Conservation (phyloP, 2,329 filamentous ascomycete species). For the Cercospora sp. region DNA sequence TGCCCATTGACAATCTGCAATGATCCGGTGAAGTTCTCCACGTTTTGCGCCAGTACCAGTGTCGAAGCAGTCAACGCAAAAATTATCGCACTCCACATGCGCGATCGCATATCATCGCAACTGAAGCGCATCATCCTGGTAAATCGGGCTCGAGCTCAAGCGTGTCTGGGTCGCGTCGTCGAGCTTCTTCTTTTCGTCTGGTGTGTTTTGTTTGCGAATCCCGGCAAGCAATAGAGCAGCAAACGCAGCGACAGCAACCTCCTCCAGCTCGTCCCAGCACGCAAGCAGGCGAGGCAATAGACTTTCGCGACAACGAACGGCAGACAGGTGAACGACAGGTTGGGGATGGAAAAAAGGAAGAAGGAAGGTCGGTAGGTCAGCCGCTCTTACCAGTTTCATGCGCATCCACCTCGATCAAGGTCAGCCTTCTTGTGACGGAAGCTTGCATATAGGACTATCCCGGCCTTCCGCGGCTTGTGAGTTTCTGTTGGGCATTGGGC, state of each 20-base stretch:
- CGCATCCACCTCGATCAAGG: slow-evolving; percentile 16
- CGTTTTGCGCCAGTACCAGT: slow-evolving; percentile 20
- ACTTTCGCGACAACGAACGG: slow-evolving; percentile 3
- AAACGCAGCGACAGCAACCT: slow-evolving; percentile 1
- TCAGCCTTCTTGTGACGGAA: slow-evolving; percentile 19
- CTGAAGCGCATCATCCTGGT: slow-evolving; percentile 12
- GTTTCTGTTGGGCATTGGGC: slow-evolving; percentile 1
- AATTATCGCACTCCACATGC: slow-evolving; percentile 16
- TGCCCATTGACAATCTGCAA: slow-evolving; percentile 30
- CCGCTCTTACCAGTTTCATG: slow-evolving; percentile 14
- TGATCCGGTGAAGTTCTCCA: slow-evolving; percentile 36
- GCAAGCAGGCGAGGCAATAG: slow-evolving; percentile 7
- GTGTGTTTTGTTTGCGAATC: not conserved
- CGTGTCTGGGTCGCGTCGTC: not conserved
- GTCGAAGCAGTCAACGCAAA: slow-evolving; percentile 19
- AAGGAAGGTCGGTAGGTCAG: slow-evolving; percentile 11
- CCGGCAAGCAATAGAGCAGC: not conserved
- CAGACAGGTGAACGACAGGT: not conserved
- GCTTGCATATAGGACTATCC: slow-evolving; percentile 16
- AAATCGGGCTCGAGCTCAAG: slow-evolving; percentile 8
- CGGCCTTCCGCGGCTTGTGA: slow-evolving; percentile 13
- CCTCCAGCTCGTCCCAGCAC: slow-evolving; percentile 3
- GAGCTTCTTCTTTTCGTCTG: not conserved
- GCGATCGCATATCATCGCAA: slow-evolving; percentile 13
- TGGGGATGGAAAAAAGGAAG: not conserved